A percentile compares a stretch with the other conserved stretches of the same genome.
Evolutionary conservation across 306 rosid species (phyloP).

Genomic region (Fragaria vesca): DNA sequence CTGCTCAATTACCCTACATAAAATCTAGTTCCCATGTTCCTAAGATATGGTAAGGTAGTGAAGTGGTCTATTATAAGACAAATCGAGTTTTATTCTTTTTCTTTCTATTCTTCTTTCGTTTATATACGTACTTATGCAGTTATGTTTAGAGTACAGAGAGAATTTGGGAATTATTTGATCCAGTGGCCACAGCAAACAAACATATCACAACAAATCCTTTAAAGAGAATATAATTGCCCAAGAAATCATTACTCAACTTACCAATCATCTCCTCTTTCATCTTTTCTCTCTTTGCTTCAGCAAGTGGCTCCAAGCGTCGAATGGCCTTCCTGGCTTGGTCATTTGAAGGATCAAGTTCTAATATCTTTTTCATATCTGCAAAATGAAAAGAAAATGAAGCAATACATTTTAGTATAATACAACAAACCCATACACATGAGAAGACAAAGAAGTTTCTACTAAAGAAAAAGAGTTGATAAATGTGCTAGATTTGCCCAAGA

Average conservation of each 20-base stretch:
- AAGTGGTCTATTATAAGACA: background rate
- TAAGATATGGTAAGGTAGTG: background rate
- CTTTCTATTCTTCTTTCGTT: slow-evolving; percentile 77
- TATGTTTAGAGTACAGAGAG: background rate
- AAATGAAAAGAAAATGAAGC: slow-evolving; percentile 18
- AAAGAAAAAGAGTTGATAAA: background rate
- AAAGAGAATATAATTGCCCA: background rate
- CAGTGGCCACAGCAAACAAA: background rate
- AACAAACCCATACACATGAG: slow-evolving; percentile 1
- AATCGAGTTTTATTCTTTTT: slow-evolving; percentile 45
- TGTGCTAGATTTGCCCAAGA: background rate
- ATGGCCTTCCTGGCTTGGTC: slow-evolving; percentile 68
- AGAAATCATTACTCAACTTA: slow-evolving; percentile 10
- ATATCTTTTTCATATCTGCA: slow-evolving; percentile 72
- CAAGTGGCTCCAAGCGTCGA: slow-evolving; percentile 70
- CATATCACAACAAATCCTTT: background rate
- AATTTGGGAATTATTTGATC: background rate
- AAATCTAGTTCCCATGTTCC: background rate
- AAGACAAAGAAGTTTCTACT: background rate
- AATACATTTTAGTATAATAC: background rate
- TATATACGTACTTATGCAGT: background rate
- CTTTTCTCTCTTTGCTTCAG: slow-evolving; percentile 83
- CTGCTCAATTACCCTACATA: background rate
- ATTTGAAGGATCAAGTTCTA: slow-evolving; percentile 80
- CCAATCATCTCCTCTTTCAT: slow-evolving; percentile 98